Conservation (phyloP, 2,329 filamentous ascomycete species). For the Phialophora verrucosa region DNA sequence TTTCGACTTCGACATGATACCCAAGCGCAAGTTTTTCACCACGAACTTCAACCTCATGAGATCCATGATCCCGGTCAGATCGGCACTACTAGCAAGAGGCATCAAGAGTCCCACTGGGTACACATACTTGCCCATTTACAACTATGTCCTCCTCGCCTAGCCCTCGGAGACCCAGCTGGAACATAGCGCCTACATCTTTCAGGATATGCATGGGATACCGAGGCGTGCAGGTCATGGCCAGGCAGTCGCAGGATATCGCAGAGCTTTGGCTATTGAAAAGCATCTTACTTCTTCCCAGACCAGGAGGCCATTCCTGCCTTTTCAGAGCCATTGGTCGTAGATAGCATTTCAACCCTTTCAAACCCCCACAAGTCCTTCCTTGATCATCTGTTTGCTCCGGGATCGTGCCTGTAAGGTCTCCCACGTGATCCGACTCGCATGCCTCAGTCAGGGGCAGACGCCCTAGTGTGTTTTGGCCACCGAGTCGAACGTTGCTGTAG, state of each 20-base stretch:
- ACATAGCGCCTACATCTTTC: neutral
- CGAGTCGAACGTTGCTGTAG: neutral
- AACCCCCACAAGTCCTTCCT: neutral
- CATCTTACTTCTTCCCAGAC: neutral
- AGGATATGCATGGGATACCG: neutral
- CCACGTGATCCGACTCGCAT: neutral
- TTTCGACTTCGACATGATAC: constrained; percentile 22
- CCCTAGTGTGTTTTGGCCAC: neutral
- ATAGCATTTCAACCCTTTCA: constrained; percentile 7
- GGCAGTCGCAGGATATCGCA: neutral
- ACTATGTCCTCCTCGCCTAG: constrained; percentile 1
- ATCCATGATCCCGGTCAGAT: neutral
- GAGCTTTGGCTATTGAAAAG: constrained; percentile 3
- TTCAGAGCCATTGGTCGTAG: neutral
- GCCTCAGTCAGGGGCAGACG: neutral
- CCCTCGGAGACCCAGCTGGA: neutral
- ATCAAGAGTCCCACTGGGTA: neutral
- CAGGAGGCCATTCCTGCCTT: neutral
- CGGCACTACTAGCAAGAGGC: neutral
- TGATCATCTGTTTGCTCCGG: neutral
- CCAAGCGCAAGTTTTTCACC: constrained; percentile 2
- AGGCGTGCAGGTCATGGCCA: constrained; percentile 9
- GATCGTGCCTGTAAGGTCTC: too few species aligned
- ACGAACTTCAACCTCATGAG: neutral
- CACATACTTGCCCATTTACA: neutral